Evolutionary conservation across 768 basidiomycete species (phyloP).

Genomic region (Boletus pseudo-olivaceus): DNA sequence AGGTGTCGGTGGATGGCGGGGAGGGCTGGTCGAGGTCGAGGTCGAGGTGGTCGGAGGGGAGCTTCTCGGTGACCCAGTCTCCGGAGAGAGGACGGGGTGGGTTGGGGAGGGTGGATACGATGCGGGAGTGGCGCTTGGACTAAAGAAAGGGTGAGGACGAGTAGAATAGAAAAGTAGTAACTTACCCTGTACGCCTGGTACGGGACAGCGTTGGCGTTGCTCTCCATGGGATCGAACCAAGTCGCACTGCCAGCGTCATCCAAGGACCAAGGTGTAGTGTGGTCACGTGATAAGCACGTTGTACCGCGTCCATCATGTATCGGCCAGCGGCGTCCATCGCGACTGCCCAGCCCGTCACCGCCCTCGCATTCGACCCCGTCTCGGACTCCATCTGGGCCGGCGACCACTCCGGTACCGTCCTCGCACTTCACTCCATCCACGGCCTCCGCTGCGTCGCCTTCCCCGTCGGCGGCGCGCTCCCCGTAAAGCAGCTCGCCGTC

Average conservation of each 20-base stretch:
- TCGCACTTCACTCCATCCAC: conserved; percentile 61
- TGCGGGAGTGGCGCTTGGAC: conserved; percentile 49
- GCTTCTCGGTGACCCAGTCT: conserved; percentile 25
- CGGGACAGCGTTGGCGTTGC: conserved; percentile 33
- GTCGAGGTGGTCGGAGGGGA: background rate
- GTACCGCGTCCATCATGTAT: conserved; percentile 18
- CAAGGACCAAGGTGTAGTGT: too few relatives aligned
- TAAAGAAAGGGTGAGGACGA: conserved; percentile 16
- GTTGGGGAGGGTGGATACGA: conserved; percentile 30
- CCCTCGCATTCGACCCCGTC: conserved; percentile 85
- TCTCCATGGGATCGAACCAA: conserved; percentile 10
- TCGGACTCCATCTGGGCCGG: conserved; percentile 91
- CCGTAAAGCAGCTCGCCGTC: conserved; percentile 70
- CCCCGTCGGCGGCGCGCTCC: conserved; percentile 61
- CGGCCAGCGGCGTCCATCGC: conserved; percentile 16
- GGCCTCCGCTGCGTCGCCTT: conserved; percentile 71
- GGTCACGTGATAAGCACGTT: conserved; percentile 15
- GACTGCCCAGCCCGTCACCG: conserved; percentile 52
- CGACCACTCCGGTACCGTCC: conserved; percentile 62
- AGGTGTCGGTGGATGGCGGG: background rate
- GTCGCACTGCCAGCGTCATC: too few relatives aligned
- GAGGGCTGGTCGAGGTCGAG: conserved; percentile 3
- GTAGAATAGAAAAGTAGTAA: background rate
- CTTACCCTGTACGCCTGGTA: conserved; percentile 50
- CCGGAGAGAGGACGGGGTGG: conserved; percentile 7